Evolutionary conservation across 352 stramenopile genomes (phyloP).

Genomic region (Phytophthora pinifolia): DNA sequence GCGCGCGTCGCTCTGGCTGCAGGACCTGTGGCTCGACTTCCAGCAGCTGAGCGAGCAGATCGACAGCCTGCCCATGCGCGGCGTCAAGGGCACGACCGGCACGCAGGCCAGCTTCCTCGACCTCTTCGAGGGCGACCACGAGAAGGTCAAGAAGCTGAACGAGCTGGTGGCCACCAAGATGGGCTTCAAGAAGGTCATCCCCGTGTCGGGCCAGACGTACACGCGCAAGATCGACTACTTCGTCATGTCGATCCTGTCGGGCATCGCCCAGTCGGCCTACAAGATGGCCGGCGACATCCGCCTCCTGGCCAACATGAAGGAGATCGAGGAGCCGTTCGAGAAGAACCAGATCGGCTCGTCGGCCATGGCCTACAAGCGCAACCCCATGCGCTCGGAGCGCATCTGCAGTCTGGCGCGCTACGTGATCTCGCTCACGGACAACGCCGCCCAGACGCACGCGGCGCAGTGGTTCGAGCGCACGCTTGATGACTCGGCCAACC

Average conservation of each 20-base stretch:
- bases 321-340: conserved; percentile 96
- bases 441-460: conserved; percentile 96
- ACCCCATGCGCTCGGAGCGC: conserved; percentile 98
- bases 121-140: conserved; percentile 98
- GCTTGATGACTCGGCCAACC: conserved; percentile 98
- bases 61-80: conserved; percentile 95
- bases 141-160: conserved; percentile 98
- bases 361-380: conserved; percentile 99
- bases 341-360: conserved; percentile 97
- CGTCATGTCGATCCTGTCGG: conserved; percentile 94
- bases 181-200: conserved; percentile 97
- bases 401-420: conserved; percentile 98
- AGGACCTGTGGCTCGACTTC: conserved; percentile 97
- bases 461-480: conserved; percentile 99
- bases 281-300: conserved; percentile 99
- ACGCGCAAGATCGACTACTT: conserved; percentile 99
- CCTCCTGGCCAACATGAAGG: conserved; percentile 99
- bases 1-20: conserved; percentile 96
- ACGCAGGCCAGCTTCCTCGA: conserved; percentile 99
- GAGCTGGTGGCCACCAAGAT: conserved; percentile 96
- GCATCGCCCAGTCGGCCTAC: conserved; percentile 97
- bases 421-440: conserved; percentile 97
- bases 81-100: conserved; percentile 98
- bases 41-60: conserved; percentile 96
- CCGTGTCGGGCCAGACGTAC: conserved; percentile 99